Evolutionary conservation across 176 grass and related monocot genomes (phyloP).

Genomic region (Juncus effusus): DNA sequence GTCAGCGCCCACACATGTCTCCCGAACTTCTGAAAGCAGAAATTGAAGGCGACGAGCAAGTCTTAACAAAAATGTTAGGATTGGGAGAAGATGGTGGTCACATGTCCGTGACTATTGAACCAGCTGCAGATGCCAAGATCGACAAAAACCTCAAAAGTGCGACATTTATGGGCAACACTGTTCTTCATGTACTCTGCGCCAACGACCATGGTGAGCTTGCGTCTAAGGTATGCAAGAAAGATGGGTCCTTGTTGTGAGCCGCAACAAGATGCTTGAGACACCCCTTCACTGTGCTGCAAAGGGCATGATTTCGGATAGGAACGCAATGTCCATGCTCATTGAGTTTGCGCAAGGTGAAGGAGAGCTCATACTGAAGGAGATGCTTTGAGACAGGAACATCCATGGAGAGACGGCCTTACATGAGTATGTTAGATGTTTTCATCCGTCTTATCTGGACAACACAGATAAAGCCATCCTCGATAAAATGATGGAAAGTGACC

Average conservation of each 20-base stretch:
- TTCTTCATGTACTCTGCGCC: background rate
- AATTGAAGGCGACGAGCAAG: too few relatives aligned
- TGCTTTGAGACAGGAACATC: background rate
- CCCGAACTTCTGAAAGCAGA: too few relatives aligned
- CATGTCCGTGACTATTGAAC: too few relatives aligned
- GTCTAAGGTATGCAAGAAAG: background rate
- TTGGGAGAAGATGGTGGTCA: too few relatives aligned
- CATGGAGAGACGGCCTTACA: conserved; percentile 22
- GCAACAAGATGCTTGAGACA: conserved; percentile 18
- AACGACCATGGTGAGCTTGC: background rate
- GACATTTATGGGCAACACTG: background rate
- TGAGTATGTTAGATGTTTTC: background rate
- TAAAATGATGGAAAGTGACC: background rate
- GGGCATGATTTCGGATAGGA: background rate
- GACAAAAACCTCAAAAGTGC: background rate
- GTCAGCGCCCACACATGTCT: too few relatives aligned
- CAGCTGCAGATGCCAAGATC: too few relatives aligned
- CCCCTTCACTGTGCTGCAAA: conserved; percentile 27
- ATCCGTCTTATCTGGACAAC: background rate
- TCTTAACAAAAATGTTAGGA: too few relatives aligned
- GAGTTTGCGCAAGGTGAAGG: background rate
- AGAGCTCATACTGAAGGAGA: background rate
- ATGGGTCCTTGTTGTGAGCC: background rate
- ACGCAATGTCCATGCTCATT: conserved; percentile 1
- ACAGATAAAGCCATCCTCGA: background rate